Percentiles rank a stretch among this genome's conserved stretches.
These are phyloP conservation scores for Mallotus japonicus DNA, from an alignment of 441 rosid species.

Conservation along the genomic window DNA sequence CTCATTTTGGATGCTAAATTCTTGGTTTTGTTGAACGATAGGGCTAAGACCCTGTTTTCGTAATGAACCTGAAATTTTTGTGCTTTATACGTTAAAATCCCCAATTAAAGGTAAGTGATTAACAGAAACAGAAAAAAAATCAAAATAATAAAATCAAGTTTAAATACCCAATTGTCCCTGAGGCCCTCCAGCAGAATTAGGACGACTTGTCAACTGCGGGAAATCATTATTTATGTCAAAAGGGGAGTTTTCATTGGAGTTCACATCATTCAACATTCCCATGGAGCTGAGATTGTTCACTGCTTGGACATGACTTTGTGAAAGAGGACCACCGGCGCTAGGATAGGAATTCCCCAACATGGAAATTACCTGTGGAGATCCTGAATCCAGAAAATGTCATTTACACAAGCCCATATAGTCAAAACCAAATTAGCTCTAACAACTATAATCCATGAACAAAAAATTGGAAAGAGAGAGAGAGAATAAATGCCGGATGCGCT, in stretches of 20 bases:
- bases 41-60: constrained; percentile 88
- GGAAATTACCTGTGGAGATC: constrained; percentile 85
- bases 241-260: constrained; percentile 74
- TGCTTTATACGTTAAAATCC: constrained; percentile 20
- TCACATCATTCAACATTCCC: constrained; percentile 88
- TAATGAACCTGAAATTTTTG: constrained; percentile 59
- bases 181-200: constrained; percentile 90
- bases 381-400: constrained; percentile 48
- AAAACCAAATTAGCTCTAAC: constrained; percentile 1
- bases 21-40: constrained; percentile 95
- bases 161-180: constrained; percentile 88
- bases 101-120: constrained; percentile 12
- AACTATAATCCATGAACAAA: background rate
- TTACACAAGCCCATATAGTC: constrained; percentile 14
- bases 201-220: constrained; percentile 88
- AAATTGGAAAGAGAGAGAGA: background rate
- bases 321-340: constrained; percentile 72
- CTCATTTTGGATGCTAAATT: constrained; percentile 98
- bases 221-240: constrained; percentile 93
- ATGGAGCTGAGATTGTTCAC: constrained; percentile 80
- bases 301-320: constrained; percentile 84
- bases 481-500: background rate
- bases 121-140: constrained; percentile 19
- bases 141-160: constrained; percentile 11
- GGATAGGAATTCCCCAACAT: constrained; percentile 81